These are phyloP conservation scores for Farysia itapuensis DNA, from an alignment of 1,284 basidiomycete species.

Conservation along the genomic window DNA sequence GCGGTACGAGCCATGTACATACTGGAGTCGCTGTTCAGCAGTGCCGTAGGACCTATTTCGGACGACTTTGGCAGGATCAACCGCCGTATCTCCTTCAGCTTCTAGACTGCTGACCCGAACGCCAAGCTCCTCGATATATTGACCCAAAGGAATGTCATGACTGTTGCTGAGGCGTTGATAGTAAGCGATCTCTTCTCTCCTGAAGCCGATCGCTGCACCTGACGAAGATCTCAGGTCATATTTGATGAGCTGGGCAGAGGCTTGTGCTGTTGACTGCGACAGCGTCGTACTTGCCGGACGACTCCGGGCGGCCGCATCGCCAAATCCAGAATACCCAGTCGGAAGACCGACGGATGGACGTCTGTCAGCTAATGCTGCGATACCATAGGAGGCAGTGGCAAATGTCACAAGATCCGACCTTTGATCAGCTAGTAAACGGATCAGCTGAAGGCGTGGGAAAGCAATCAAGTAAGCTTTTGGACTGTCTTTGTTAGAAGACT, in stretches of 20 bases:
- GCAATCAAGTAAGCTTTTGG: constrained; percentile 19
- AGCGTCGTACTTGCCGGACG: too few species aligned
- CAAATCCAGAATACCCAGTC: too few species aligned
- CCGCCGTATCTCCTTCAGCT: constrained; percentile 12
- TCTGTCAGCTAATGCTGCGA: constrained; percentile 24
- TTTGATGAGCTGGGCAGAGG: constrained; percentile 15
- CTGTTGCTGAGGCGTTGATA: constrained; percentile 35
- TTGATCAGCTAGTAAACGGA: constrained; percentile 31
- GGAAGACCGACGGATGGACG: constrained; percentile 28
- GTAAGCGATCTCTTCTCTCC: constrained; percentile 41
- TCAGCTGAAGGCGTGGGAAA: constrained; percentile 25
- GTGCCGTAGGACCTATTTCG: constrained; percentile 12
- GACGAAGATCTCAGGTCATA: constrained; percentile 21
- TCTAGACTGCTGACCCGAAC: constrained; percentile 29
- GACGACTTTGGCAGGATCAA: background rate
- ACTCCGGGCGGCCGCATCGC: too few species aligned
- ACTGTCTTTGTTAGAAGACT: constrained; percentile 1
- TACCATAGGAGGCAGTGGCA: constrained; percentile 28
- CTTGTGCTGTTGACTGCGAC: constrained; percentile 10
- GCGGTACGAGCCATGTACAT: constrained; percentile 34
- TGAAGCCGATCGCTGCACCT: constrained; percentile 9
- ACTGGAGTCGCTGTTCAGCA: constrained; percentile 33
- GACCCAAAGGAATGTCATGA: constrained; percentile 43
- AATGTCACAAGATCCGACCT: constrained; percentile 21
- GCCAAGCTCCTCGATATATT: constrained; percentile 48